These are phyloP conservation scores for Hyphochytrium catenoides DNA, from an alignment of 352 stramenopile species.

Conservation along the genomic window DNA sequence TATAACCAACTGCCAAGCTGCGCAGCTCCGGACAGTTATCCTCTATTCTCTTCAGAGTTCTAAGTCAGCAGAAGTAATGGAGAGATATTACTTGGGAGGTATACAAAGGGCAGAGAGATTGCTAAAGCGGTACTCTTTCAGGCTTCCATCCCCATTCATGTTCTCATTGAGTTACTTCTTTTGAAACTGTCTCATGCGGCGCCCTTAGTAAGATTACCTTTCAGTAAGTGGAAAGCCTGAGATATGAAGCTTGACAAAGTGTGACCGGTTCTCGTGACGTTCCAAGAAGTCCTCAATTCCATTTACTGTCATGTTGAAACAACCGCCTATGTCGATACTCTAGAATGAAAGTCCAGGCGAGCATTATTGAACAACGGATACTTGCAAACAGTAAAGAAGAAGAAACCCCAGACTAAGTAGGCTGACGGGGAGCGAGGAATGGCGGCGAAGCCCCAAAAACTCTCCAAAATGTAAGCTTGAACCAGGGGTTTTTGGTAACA, in stretches of 20 bases:
- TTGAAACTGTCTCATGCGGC: too few relatives aligned
- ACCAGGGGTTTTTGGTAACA: not conserved
- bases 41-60: conserved; percentile 58
- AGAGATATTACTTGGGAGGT: not conserved
- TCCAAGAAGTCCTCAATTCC: conserved; percentile 65
- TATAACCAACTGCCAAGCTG: conserved; percentile 58
- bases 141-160: too few relatives aligned
- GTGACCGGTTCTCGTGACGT: conserved; percentile 63
- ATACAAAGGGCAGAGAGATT: not conserved
- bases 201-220: conserved; percentile 19
- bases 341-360: too few relatives aligned
- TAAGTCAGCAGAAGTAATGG: conserved; percentile 9
- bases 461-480: too few relatives aligned
- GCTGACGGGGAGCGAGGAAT: too few relatives aligned
- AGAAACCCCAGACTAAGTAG: too few relatives aligned
- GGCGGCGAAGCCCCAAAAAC: too few relatives aligned
- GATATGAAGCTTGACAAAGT: conserved; percentile 56
- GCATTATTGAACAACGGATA: too few relatives aligned
- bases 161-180: too few relatives aligned
- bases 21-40: conserved; percentile 64
- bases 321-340: conserved; percentile 53
- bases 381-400: too few relatives aligned
- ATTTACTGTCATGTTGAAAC: conserved; percentile 66
- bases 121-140: not conserved
- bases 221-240: conserved; percentile 52